Evolutionary conservation across 176 grass and related monocot genomes (phyloP).

Genomic region (Neostapfia colusana): DNA sequence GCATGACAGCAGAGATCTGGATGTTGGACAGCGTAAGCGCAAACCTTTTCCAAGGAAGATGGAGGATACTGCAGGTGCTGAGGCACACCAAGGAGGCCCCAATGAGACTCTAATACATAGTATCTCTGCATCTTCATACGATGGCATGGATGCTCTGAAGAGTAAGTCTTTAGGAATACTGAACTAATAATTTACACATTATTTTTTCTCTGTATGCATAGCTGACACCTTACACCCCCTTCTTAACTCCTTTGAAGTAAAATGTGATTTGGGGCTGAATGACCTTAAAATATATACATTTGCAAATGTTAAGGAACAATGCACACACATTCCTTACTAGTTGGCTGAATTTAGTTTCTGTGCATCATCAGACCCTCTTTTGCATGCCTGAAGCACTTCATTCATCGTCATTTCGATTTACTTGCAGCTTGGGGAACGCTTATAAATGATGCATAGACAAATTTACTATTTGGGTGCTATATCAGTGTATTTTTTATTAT

Average conservation of each 20-base stretch:
- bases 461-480: not conserved
- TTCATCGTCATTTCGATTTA: not conserved
- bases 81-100: conserved; percentile 55
- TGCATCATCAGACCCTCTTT: not conserved
- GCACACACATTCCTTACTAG: not conserved
- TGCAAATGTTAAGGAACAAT: not conserved
- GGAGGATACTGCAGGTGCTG: conserved; percentile 46
- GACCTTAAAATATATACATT: not conserved
- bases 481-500: not conserved
- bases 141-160: conserved; percentile 84
- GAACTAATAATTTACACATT: not conserved
- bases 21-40: conserved; percentile 53
- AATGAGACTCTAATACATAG: conserved; percentile 52
- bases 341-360: not conserved
- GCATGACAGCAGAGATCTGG: conserved; percentile 73
- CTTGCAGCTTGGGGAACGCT: not conserved
- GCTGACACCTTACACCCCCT: not conserved
- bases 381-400: not conserved
- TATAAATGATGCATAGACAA: conserved; percentile 21
- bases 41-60: conserved; percentile 50
- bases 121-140: conserved; percentile 72
- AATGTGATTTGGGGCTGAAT: not conserved
- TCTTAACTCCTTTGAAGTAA: not conserved
- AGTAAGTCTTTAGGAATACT: conserved; percentile 57
- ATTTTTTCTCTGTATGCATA: not conserved